Conservation (phyloP, 1,284 basidiomycete species). For the Ceratobasidium sp. region DNA sequence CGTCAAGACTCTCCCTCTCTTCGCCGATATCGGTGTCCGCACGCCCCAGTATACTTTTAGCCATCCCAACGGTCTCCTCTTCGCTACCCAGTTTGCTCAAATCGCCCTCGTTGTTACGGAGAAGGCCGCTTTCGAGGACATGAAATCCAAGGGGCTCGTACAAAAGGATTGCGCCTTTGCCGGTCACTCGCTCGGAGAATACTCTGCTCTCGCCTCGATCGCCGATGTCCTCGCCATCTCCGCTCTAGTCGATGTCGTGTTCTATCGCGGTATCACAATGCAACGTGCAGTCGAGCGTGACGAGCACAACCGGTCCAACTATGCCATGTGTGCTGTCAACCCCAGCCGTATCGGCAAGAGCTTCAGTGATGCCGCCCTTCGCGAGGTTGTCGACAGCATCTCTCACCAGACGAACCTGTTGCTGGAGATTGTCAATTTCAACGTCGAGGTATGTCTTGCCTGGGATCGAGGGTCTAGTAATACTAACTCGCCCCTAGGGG, state of each 20-base stretch:
- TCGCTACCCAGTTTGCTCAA: slow-evolving; percentile 97
- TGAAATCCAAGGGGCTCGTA: slow-evolving; percentile 94
- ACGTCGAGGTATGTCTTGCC: slow-evolving; percentile 76
- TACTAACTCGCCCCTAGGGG: slow-evolving; percentile 57
- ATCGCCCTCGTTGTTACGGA: slow-evolving; percentile 97
- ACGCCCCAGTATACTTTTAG: slow-evolving; percentile 97
- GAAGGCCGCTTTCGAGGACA: slow-evolving; percentile 96
- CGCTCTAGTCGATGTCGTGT: slow-evolving; percentile 96
- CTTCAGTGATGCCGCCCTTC: slow-evolving; percentile 89
- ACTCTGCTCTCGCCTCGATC: slow-evolving; percentile 95
- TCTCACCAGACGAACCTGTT: slow-evolving; percentile 76
- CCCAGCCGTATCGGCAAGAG: slow-evolving; percentile 92
- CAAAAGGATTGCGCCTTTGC: slow-evolving; percentile 92
- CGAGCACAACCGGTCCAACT: slow-evolving; percentile 88
- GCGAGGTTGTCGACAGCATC: slow-evolving; percentile 94
- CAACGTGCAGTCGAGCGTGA: slow-evolving; percentile 97
- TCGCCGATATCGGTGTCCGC: slow-evolving; percentile 88
- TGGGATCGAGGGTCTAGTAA: slow-evolving; percentile 37
- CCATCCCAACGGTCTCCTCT: slow-evolving; percentile 92
- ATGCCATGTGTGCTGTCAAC: slow-evolving; percentile 99
- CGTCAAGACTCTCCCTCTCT: slow-evolving; percentile 91
- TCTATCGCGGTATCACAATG: slow-evolving; percentile 99
- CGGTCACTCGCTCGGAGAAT: slow-evolving; percentile 97
- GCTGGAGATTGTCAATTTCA: slow-evolving; percentile 96
- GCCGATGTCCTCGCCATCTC: slow-evolving; percentile 95